phyloP scores from a whole-genome alignment of 192 early-diverging fungal genomes.

The Gaertneriomyces sp. region DNA sequence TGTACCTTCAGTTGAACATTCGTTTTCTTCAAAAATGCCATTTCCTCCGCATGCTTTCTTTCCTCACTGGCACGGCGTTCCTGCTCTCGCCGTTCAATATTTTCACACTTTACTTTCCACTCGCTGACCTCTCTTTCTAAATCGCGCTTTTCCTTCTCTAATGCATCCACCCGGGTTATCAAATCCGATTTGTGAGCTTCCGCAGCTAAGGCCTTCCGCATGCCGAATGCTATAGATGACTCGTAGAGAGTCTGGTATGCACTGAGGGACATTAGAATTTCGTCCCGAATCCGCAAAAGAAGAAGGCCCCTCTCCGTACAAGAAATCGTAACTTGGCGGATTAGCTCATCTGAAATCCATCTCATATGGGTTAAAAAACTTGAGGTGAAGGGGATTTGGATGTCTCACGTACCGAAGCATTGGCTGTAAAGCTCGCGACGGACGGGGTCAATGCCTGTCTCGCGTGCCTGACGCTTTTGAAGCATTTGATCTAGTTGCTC shows the following conservation, averaged over 20 bases:
- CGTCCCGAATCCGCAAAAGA: conserved; percentile 57
- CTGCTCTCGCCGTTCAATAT: conserved; percentile 60
- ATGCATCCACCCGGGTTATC: conserved; percentile 48
- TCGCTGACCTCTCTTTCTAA: conserved; percentile 56
- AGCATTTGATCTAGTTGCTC: conserved; percentile 67
- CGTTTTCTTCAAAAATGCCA: conserved; percentile 65
- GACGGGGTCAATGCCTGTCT: conserved; percentile 61
- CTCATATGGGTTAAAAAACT: neutral
- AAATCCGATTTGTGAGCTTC: conserved; percentile 64
- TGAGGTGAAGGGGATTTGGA: neutral
- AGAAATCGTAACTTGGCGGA: conserved; percentile 63
- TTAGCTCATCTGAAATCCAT: conserved; percentile 50
- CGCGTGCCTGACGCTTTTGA: conserved; percentile 62
- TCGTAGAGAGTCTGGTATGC: conserved; percentile 65
- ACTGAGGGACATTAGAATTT: conserved; percentile 66
- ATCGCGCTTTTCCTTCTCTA: conserved; percentile 62
- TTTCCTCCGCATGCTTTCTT: conserved; percentile 64
- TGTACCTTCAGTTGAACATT: conserved; percentile 64
- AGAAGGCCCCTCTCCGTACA: conserved; percentile 63
- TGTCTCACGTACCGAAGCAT: conserved; percentile 52
- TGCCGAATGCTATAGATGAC: conserved; percentile 60
- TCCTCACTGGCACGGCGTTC: conserved; percentile 63
- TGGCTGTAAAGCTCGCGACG: conserved; percentile 60
- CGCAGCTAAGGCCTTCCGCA: conserved; percentile 61
- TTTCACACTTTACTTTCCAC: conserved; percentile 63